Evolutionary conservation across 169 alveolate species (phyloP), one percentile per base, ranked within the genome.

Genomic region (Plasmodium fragile): DNA sequence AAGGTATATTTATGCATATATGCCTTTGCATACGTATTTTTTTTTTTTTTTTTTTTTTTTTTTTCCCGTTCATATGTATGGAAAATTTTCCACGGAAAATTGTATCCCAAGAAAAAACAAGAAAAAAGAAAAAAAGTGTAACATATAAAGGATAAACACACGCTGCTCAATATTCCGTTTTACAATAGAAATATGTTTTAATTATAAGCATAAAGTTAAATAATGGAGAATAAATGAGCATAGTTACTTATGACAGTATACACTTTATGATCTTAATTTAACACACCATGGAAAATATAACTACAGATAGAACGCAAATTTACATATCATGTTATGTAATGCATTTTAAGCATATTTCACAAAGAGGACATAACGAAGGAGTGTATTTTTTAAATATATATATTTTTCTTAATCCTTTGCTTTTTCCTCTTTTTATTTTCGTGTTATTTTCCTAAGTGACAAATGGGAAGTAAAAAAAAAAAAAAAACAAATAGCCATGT

Each of bases 401-500:
- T 45, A 78, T 78, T 18, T 36, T n/a, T 65, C 34, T 11, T 30
- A n/a, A 65, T 82, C 18, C 18, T 82, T 34, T 65, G 6, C 11
- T 36, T 22, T 45, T 45, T 45, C 59, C 43, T 32, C 69, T 52
- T 85, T 72, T 59, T 84, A 49, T 41, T 53, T 49, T 75, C 7
- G 59, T 53, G 22, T 72, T 73, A 28, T 52, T 75, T 32, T 73
- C 43, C 30, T 36, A 73, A 73, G 32, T 10, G 22, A 75, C 32
- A 73, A 52, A 30, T 49, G 32, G 43, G 7, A 72, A 69, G 22
- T 22, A 8, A 53, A 34, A 85, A 5, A 75, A 53, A 77, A 75
- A 82, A 75, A 77, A 83, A 83, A 70, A 84, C 72, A 65, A 85
- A 32, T 82, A 70, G 93, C 93, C 43, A 85, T 85, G 32, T 85